A percentile compares a stretch with the other conserved stretches of the same genome.
phyloP scores from a whole-genome alignment of 768 basidiomycete species.

The Tulasnella sp. region DNA sequence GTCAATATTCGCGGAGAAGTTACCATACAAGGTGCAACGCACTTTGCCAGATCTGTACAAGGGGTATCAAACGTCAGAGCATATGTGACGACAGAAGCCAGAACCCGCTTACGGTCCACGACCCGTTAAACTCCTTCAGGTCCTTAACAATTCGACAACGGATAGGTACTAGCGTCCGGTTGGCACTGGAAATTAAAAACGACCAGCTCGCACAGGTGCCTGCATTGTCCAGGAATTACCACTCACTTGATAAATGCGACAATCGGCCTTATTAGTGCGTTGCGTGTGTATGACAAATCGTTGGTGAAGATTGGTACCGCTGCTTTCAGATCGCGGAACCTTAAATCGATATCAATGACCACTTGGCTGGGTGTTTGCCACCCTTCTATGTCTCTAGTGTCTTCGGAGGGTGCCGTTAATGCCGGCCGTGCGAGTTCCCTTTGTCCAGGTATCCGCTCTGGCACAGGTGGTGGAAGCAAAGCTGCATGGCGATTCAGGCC shows the following conservation, averaged over 20 bases:
- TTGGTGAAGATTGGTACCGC: conserved; percentile 83
- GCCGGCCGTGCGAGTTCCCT: conserved; percentile 78
- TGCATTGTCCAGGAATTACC: neutral
- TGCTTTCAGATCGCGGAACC: conserved; percentile 92
- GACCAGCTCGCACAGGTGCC: neutral
- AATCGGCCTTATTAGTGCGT: conserved; percentile 85
- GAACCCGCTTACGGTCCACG: conserved; percentile 72
- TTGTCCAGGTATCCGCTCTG: conserved; percentile 72
- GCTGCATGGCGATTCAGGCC: conserved; percentile 25
- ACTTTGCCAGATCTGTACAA: conserved; percentile 82
- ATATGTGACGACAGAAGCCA: neutral
- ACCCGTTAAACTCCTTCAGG: conserved; percentile 80
- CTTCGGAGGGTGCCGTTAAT: conserved; percentile 52
- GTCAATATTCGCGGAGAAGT: conserved; percentile 11
- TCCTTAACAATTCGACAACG: conserved; percentile 80
- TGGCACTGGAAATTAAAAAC: conserved; percentile 43
- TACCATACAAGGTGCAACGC: conserved; percentile 24
- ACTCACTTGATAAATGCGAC: conserved; percentile 97
- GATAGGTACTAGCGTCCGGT: conserved; percentile 87
- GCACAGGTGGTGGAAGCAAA: conserved; percentile 32
- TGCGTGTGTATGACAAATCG: conserved; percentile 83
- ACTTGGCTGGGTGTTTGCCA: conserved; percentile 27
- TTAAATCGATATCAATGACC: conserved; percentile 75
- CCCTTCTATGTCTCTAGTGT: conserved; percentile 22
- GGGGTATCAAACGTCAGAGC: conserved; percentile 18